Evolutionary conservation across 179 eudicot species (phyloP).

Genomic region (Dionaea muscipula): DNA sequence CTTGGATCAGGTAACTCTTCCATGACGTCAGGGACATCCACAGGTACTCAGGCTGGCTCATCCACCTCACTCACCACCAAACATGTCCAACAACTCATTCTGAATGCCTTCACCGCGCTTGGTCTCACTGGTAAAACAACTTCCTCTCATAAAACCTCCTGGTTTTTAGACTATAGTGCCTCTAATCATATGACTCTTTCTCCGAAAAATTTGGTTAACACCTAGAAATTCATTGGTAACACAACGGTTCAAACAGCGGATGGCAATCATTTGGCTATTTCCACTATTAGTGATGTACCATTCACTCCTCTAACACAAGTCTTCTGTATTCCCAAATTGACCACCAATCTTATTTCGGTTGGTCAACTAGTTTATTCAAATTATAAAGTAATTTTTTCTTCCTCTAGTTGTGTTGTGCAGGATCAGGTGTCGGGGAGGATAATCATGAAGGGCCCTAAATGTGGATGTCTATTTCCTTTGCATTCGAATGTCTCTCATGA

Average conservation of each 20-base stretch:
- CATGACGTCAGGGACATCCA: too few relatives aligned
- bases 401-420: slow-evolving; percentile 6
- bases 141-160: not conserved
- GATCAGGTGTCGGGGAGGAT: not conserved
- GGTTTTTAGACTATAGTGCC: not conserved
- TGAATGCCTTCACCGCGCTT: too few relatives aligned
- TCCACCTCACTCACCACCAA: too few relatives aligned
- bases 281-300: slow-evolving; percentile 4
- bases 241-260: too few relatives aligned
- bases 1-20: too few relatives aligned
- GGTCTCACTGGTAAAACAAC: slow-evolving; percentile 5
- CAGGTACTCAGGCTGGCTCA: too few relatives aligned
- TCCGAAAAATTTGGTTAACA: not conserved
- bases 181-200: not conserved
- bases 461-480: not conserved
- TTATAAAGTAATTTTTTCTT: slow-evolving; percentile 1
- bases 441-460: too few relatives aligned
- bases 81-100: too few relatives aligned
- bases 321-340: not conserved
- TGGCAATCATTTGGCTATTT: not conserved
- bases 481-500: not conserved
- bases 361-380: slow-evolving; percentile 6
- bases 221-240: not conserved
- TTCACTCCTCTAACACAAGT: not conserved
- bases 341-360: slow-evolving; percentile 2